These are phyloP conservation scores for Calamus simplicifolius DNA, from an alignment of 176 grass and related monocot species.

Conservation along the genomic window DNA sequence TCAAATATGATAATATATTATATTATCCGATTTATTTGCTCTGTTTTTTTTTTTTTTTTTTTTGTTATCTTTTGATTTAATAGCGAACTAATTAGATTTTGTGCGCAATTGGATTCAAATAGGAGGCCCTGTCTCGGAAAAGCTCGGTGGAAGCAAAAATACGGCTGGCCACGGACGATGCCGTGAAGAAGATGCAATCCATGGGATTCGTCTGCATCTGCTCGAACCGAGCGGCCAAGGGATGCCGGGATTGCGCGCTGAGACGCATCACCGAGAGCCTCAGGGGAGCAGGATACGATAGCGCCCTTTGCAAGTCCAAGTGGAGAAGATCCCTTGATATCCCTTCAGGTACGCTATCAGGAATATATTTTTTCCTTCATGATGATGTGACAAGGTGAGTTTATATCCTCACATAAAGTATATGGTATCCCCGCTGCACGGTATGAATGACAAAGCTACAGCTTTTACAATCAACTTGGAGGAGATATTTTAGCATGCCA, in stretches of 20 bases:
- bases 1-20: too few relatives aligned
- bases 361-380: neutral
- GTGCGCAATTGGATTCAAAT: too few relatives aligned
- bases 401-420: too few relatives aligned
- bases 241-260: conserved; percentile 60
- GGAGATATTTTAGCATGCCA: too few relatives aligned
- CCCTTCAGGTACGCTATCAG: conserved; percentile 44
- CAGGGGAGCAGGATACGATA: conserved; percentile 53
- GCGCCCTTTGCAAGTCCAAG: conserved; percentile 81
- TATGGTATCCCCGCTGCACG: too few relatives aligned
- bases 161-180: conserved; percentile 37
- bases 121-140: conserved; percentile 43
- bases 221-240: conserved; percentile 20
- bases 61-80: too few relatives aligned
- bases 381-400: too few relatives aligned
- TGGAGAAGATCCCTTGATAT: conserved; percentile 68
- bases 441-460: too few relatives aligned
- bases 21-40: too few relatives aligned
- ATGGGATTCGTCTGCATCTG: conserved; percentile 31
- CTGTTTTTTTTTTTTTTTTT: too few relatives aligned
- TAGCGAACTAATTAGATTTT: too few relatives aligned
- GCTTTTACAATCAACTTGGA: too few relatives aligned
- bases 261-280: conserved; percentile 38
- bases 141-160: conserved; percentile 66
- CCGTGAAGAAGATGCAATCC: conserved; percentile 32